Base-by-base conservation (phyloP, 2,329 filamentous ascomycete species). In the Ascochyta pisi region DNA sequence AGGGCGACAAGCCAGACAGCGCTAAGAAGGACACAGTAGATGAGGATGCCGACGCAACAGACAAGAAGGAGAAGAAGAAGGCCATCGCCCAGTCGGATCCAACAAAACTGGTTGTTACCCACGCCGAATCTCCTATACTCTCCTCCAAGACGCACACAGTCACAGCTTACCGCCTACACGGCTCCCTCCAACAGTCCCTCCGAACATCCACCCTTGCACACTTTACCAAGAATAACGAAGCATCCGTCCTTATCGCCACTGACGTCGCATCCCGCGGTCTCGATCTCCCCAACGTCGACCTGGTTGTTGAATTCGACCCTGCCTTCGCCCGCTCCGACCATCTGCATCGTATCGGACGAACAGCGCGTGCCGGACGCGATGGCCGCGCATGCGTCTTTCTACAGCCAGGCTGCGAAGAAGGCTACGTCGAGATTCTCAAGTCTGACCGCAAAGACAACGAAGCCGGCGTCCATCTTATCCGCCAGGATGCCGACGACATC, bases 181-280 rank as follows among this genome's bases (percentile, higher is more conserved):
- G 95, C 38, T 98, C 94, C 3, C 84, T 99, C 0, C 87, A 90
- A 3, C 95, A 99, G 73, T 86, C 91, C 3, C 86, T 94, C 33
- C 91, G 95, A 61, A 97, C 93, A 2, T 86, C 90, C 6, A 97
- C 95, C 0, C 85, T 99, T 13, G 84, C 86, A 37, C 86, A 91
- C 3, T 99, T 96, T 77, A 84, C 89, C 3, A 83, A 83, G 38
- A 89, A 87, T 71, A 86, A 84, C 26, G 85, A 90, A 19, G 89
- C 94, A 0, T 89, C 90, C 0, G 86, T 99, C 3, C 84, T 99
- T 15, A 85, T 99, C 62, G 96, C 93, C 65, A 99, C 95, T 1
- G 95, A 99, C 70, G 95, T 99, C 46, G 92, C 95, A 12, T 95
- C 95, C 19, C 91, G 95, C 71, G 95, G 95, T 79, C 87, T 99